Evolutionary conservation across 129 eudicot species (phyloP), one percentile per base, ranked within the genome.

Genomic region (Pulicaria dysenterica): DNA sequence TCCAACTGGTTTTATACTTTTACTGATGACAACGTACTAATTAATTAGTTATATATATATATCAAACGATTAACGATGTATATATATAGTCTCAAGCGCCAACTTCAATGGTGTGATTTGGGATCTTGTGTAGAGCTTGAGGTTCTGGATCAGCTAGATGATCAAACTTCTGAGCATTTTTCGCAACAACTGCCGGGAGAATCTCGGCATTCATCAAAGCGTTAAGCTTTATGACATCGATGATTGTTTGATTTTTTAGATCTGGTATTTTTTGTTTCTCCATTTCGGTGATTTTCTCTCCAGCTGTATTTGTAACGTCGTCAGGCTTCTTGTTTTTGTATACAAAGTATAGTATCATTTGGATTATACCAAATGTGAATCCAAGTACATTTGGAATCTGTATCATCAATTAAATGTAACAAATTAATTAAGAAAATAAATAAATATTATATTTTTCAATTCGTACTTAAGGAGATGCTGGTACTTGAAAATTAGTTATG

Each of bases 311-410:
- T 7, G 73, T 55, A 9, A 44, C 65, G 40, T 78, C 31, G 31
- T 46, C 42, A 61, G 76, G 76, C 81, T 77, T 80, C 7, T 78
- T 37, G 43, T 84, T 77, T 42, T 79, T 79, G 80, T 82, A 84
- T 13, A 76, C 74, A 19, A 73, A 70, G 72, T 85, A 87, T 4
- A 87, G 73, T 43, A 87, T 76, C 83, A 87, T 87, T 47, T 87
- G 92, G 31, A 87, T 46, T 7, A 87, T 62, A 4, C 92, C 92
- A 66, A 87, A 83, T 39, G 58, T 62, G 72, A 87, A 87, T 5
- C 92, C 92, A 46, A 87, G 70, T 15, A 87, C 84, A 43, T 87
- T 87, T 5, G 92, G 92, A 70, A 87, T 76, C 92, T 86, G 51
- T 43, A 46, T 24, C 63, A 8, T 7, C 59, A 51, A 37, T 38